phyloP scores from a whole-genome alignment of 2,329 filamentous ascomycete genomes.

The Sphaerulina vaccinii region DNA sequence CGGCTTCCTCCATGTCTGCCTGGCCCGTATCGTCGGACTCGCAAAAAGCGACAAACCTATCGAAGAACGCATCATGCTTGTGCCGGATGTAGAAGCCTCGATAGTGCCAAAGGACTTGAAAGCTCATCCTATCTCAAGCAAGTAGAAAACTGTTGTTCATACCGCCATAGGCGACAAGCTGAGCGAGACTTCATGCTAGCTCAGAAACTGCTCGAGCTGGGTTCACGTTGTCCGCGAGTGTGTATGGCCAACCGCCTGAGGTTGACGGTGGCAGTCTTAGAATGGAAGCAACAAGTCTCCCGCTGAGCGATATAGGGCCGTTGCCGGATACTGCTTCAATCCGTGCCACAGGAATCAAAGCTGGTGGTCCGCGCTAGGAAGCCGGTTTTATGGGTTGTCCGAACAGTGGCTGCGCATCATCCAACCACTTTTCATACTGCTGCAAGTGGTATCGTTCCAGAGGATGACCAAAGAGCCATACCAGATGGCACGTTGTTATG shows the following conservation, averaged over 20 bases:
- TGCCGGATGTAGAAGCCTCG: too few relatives aligned
- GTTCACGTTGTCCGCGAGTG: background rate
- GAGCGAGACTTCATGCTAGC: background rate
- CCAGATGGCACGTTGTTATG: too few relatives aligned
- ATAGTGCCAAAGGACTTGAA: too few relatives aligned
- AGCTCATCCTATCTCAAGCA: background rate
- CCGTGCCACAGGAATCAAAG: background rate
- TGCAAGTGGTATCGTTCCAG: too few relatives aligned
- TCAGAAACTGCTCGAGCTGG: background rate
- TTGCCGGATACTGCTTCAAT: background rate
- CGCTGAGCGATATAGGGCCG: background rate
- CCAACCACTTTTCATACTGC: background rate
- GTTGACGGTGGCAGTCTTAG: background rate
- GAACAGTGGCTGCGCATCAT: background rate
- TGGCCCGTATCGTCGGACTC: too few relatives aligned
- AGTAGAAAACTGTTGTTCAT: background rate
- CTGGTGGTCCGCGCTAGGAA: background rate
- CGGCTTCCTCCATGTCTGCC: too few relatives aligned
- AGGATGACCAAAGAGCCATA: too few relatives aligned
- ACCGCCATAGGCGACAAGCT: background rate
- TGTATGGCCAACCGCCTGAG: background rate
- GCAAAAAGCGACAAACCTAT: too few relatives aligned
- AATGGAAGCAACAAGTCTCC: background rate
- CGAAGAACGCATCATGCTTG: too few relatives aligned
- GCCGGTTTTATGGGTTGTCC: background rate